Base-by-base conservation (phyloP, 768 basidiomycete genomes). In the Scleroderma citrinum region DNA sequence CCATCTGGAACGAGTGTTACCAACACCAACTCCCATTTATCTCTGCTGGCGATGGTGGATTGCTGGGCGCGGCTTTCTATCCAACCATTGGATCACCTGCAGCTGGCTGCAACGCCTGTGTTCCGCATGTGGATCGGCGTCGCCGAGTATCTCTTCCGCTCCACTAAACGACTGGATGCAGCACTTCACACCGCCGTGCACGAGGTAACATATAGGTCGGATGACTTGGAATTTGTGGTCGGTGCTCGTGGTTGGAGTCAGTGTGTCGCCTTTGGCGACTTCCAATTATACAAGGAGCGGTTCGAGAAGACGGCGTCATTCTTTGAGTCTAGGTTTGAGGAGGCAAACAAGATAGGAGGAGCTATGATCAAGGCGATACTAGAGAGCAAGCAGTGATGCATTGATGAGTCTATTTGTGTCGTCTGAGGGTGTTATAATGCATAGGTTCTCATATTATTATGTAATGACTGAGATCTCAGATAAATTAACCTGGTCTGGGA, bases 81-180 rank as follows among this genome's bases (percentile, higher is more conserved):
- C 61, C 80, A 88, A 47, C 96, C 96, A 0, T 95, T 89, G 63
- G 82, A 80, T 30, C 94, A 98, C 70, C 82, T 98, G 53, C 78
- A 85, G 7, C 81, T 98, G 39, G 95, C 95, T 0, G 95, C 93
- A 7, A 99, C 94, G 2, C 96, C 96, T 0, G 79, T 98, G 31
- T 99, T 99, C 71, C 81, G 93, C 46, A 76, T 99, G 53, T 97
- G 95, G 84, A 85, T 99, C 44, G 95, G 95, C 26, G 92, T 97
- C 12, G 91, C 95, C 11, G 96, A 98, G 66, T 89, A 94, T 66
- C 78, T 99, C 11, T 99, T 97, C 72, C 76, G 87, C 38, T 83
- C 82, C 0, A 71, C 74, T 1, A 58, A 69, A 0, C 73, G 87
- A 3, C 71, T 96, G 16, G 74, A 82, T 47, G 68, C 74, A 2